Conservation (phyloP, 2,329 filamentous ascomycete genomes). For the Aspergillus texensis region DNA sequence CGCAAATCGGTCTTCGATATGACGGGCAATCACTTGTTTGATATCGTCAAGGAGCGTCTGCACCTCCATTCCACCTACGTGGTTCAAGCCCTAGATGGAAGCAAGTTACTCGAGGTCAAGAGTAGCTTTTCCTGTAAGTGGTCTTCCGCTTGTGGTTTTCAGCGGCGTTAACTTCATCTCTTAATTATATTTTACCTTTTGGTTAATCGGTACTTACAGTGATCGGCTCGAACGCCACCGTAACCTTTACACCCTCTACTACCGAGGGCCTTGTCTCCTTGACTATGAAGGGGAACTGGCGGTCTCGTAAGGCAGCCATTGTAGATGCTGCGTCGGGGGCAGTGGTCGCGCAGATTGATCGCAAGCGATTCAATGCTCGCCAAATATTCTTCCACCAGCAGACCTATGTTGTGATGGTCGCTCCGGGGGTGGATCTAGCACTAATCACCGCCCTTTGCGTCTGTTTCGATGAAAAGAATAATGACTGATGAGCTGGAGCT, state of each 20-base stretch:
- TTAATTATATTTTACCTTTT: neutral
- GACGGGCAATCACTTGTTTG: slow-evolving; percentile 23
- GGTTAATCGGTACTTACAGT: neutral
- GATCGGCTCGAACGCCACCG: neutral
- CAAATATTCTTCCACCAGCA: neutral
- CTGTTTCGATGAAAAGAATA: neutral
- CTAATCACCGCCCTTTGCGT: neutral
- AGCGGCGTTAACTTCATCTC: neutral
- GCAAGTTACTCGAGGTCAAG: neutral
- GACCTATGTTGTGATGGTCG: neutral
- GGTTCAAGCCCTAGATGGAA: neutral
- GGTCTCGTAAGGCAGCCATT: neutral
- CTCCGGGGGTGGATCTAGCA: neutral
- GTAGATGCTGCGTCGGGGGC: neutral
- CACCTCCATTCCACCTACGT: slow-evolving; percentile 17
- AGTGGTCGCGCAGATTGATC: neutral
- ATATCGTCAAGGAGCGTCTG: slow-evolving; percentile 27
- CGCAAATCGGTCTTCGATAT: slow-evolving; percentile 27
- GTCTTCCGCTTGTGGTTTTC: neutral
- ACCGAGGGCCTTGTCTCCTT: neutral
- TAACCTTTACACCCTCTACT: neutral
- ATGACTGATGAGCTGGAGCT: neutral
- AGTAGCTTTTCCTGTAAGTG: neutral
- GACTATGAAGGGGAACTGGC: neutral
- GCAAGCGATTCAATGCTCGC: neutral